A percentile compares a stretch with the other conserved stretches of the same genome.
Evolutionary conservation across 2,329 filamentous ascomycete species (phyloP).

Genomic region (Aspergillus fructus): DNA sequence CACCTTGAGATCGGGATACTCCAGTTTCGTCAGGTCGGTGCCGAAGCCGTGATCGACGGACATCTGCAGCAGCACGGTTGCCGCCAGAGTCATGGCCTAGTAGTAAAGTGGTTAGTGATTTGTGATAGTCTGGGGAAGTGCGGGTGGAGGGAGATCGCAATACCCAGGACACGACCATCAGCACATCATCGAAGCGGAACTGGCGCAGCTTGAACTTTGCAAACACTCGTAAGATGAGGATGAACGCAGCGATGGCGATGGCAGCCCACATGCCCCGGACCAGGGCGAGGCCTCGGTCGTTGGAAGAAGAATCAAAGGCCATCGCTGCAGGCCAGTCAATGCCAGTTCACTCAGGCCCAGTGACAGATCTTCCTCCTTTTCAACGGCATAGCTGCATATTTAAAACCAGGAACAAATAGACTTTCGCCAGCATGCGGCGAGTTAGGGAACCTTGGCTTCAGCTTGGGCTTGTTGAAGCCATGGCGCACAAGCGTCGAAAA

Average conservation of each 20-base stretch:
- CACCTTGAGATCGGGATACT: conserved; percentile 9
- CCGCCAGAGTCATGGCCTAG: conserved; percentile 24
- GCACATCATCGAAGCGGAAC: conserved; percentile 28
- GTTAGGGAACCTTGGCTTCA: no score
- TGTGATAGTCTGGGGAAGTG: no score
- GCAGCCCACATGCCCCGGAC: conserved; percentile 29
- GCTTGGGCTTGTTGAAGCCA: conserved; percentile 1
- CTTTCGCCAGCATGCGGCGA: neutral
- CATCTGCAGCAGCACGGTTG: conserved; percentile 24
- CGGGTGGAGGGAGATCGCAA: neutral
- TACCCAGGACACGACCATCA: conserved; percentile 31
- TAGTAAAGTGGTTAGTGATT: neutral
- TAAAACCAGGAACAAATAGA: neutral
- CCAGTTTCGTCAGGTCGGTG: conserved; percentile 16
- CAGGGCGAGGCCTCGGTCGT: conserved; percentile 22
- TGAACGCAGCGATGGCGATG: conserved; percentile 24
- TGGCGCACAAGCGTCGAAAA: conserved; percentile 5
- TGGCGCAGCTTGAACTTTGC: conserved; percentile 32
- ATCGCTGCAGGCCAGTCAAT: neutral
- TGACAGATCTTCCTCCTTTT: no score
- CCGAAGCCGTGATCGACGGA: conserved; percentile 31
- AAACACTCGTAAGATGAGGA: conserved; percentile 26
- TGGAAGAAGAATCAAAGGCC: neutral
- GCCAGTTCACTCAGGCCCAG: no score
- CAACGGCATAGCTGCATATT: neutral